Percentiles rank a stretch among this genome's conserved stretches.
phyloP scores from a whole-genome alignment of 2,329 filamentous ascomycete genomes.

The Trichophyton schoenleinii region DNA sequence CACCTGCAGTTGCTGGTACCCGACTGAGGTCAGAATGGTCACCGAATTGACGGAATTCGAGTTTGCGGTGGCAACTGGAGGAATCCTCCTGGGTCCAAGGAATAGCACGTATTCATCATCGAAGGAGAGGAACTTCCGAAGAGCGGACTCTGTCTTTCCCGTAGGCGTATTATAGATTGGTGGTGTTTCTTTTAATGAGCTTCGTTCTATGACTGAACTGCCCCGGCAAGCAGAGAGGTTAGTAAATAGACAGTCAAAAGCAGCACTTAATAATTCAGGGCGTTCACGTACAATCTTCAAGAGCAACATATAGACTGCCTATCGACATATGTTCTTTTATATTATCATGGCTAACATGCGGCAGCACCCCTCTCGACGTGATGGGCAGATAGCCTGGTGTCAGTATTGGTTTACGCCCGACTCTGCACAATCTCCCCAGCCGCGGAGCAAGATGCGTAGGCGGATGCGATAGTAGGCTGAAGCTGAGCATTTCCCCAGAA shows the following conservation, averaged over 20 bases:
- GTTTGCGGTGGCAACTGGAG: constrained; percentile 56
- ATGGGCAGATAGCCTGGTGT: constrained; percentile 74
- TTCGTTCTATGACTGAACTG: constrained; percentile 51
- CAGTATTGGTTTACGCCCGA: constrained; percentile 51
- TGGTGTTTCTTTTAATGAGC: constrained; percentile 32
- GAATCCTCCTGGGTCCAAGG: constrained; percentile 63
- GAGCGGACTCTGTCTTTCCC: constrained; percentile 38
- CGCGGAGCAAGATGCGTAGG: constrained; percentile 41
- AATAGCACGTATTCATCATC: constrained; percentile 55
- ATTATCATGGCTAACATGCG: constrained; percentile 81
- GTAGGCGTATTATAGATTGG: constrained; percentile 42
- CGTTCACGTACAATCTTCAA: constrained; percentile 74
- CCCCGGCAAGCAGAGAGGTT: constrained; percentile 24
- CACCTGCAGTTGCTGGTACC: constrained; percentile 59
- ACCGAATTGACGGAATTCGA: constrained; percentile 59
- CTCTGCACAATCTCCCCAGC: constrained; percentile 53
- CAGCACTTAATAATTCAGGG: background rate
- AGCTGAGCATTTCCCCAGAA: constrained; percentile 27
- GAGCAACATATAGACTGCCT: constrained; percentile 60
- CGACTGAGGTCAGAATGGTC: constrained; percentile 72
- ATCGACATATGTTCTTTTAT: constrained; percentile 53
- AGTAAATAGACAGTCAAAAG: constrained; percentile 14
- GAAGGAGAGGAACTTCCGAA: constrained; percentile 67
- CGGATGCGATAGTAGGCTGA: constrained; percentile 24
- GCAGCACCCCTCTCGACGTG: constrained; percentile 71